Percentiles rank a stretch among this genome's conserved stretches.
Evolutionary conservation across 2,329 filamentous ascomycete genomes (phyloP).

Genomic region (Polytolypa hystricis): DNA sequence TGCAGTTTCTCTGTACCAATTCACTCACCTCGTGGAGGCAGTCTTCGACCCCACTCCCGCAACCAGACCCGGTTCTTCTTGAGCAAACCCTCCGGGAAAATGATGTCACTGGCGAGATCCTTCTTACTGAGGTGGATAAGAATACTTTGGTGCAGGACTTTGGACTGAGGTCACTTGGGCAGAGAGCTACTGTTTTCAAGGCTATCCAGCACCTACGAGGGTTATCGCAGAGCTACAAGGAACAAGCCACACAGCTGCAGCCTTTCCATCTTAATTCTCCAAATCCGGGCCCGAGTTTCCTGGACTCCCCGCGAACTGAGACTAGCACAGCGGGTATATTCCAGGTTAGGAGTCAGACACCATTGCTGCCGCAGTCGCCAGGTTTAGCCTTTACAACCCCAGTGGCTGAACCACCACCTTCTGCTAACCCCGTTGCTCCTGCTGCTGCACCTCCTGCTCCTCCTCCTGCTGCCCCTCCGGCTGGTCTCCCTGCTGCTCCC

Average conservation of each 20-base stretch:
- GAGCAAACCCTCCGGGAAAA: conserved; percentile 48
- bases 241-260: conserved; percentile 4
- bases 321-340: no score
- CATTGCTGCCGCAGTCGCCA: no score
- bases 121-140: conserved; percentile 48
- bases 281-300: no score
- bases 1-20: conserved; percentile 51
- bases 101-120: conserved; percentile 52
- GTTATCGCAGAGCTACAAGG: conserved; percentile 41
- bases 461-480: background rate
- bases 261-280: conserved; percentile 3
- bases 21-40: conserved; percentile 34
- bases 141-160: conserved; percentile 43
- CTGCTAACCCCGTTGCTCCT: background rate
- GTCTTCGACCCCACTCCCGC: conserved; percentile 19
- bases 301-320: no score
- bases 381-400: no score
- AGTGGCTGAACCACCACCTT: background rate
- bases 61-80: conserved; percentile 45
- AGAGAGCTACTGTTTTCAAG: conserved; percentile 46
- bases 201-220: conserved; percentile 47
- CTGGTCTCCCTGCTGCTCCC: background rate
- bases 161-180: conserved; percentile 46
- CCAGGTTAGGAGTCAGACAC: no score
- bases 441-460: no score